Base-by-base conservation (phyloP, 2,329 filamentous ascomycete genomes). In the Clonostachys rhizophaga region DNA sequence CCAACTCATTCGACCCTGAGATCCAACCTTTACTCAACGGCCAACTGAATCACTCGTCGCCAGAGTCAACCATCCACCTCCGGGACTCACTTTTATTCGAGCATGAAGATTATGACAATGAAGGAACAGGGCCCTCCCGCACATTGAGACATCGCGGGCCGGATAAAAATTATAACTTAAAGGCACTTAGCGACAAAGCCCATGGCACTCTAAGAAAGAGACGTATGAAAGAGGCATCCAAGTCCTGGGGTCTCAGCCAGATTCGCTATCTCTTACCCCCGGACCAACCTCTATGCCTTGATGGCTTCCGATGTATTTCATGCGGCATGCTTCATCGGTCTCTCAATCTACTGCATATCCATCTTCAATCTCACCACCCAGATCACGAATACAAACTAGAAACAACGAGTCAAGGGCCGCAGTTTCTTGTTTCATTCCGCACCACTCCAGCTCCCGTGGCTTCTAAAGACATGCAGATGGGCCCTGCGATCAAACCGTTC, bases 121-220 rank as follows among this genome's bases (percentile, higher is more conserved):
- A 72, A 24, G 74, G 76, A 16, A 63, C 68, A 13, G 81, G 77
- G 3, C 76, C 77, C 0, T 77, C 69, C 46, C 71, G 78, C 49
- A 73, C 74, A 2, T 60, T 79, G 16, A 70, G 78, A 40, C 63
- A 66, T 14, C 70, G 78, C 45, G 69, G 62, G 16, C 66, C 66
- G 40, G 72, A 71, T 47, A 75, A 76, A 50, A 70, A 72, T 18
- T 84, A 84, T 56, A 84, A 84, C 52, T 60, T 84, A 36, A 83
- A 81, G 57, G 66, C 75, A 12, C 63, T 84, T 14, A 83, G 75
- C 58, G 77, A 79, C 54, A 75, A 78, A 54, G 77, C 78, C 6
- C 71, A 78, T 45, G 78, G 79, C 5, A 76, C 70, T 53, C 72
- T 75, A 40, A 70, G 68, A 50, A 75, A 72, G 51, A 68, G 68